These are phyloP conservation scores for Quillaja saponaria DNA, from an alignment of 306 rosid genomes.

Conservation along the genomic window DNA sequence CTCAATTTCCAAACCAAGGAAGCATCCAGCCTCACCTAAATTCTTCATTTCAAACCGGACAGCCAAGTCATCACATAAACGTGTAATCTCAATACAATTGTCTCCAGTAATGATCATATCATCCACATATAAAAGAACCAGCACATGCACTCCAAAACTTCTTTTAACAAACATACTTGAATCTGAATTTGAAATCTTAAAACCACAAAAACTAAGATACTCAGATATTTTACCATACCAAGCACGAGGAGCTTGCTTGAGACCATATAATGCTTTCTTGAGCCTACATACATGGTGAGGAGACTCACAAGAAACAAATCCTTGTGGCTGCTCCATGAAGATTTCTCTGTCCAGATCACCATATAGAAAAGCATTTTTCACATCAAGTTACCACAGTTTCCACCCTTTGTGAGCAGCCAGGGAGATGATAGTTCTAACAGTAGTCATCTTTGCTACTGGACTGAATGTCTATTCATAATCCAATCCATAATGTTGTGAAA, in stretches of 20 bases:
- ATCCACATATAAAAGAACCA: not conserved
- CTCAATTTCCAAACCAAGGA: not conserved
- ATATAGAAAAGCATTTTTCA: no score
- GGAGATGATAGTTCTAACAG: no score
- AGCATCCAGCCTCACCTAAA: not conserved
- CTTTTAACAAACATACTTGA: not conserved
- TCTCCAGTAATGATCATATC: not conserved
- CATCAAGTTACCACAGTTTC: no score
- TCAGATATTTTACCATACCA: conserved; percentile 16
- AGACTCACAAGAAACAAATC: not conserved
- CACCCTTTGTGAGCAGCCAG: no score
- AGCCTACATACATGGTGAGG: no score
- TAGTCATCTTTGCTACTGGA: no score
- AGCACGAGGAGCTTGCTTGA: conserved; percentile 9
- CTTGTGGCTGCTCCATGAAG: no score
- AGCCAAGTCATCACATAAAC: not conserved
- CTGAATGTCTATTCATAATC: no score
- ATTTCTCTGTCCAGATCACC: no score
- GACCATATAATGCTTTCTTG: no score
- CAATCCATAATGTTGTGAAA: no score
- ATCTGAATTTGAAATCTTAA: not conserved
- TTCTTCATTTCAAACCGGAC: not conserved
- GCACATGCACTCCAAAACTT: not conserved
- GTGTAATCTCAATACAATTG: not conserved
- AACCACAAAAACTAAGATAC: conserved; percentile 13